A percentile compares a stretch with the other conserved stretches of the same genome.
phyloP scores from a whole-genome alignment of 306 rosid species.

The Dalbergia oliveri region DNA sequence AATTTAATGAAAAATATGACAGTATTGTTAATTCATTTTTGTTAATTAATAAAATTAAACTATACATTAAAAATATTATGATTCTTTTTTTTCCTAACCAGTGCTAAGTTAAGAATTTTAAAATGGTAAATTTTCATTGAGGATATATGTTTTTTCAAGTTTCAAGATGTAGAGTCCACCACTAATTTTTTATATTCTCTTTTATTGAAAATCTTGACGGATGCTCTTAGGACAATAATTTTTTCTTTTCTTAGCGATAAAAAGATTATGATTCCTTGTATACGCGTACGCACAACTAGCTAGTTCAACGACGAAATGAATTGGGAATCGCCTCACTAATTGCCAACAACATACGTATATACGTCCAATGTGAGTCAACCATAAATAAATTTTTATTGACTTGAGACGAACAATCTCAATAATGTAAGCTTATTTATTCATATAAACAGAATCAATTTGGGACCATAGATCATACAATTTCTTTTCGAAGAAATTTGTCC shows the following conservation, averaged over 20 bases:
- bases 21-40: background rate
- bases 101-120: too few relatives aligned
- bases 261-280: background rate
- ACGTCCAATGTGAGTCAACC: background rate
- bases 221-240: too few relatives aligned
- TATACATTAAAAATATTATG: background rate
- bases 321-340: background rate
- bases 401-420: background rate
- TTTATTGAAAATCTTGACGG: too few relatives aligned
- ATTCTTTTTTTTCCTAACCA: too few relatives aligned
- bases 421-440: background rate
- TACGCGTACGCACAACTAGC: conserved; percentile 1
- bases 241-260: too few relatives aligned
- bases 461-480: background rate
- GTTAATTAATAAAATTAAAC: background rate
- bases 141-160: too few relatives aligned
- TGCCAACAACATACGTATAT: background rate
- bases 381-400: background rate
- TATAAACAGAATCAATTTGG: background rate
- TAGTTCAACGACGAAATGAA: background rate
- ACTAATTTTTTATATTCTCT: too few relatives aligned
- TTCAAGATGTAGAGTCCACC: too few relatives aligned
- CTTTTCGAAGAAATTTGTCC: background rate
- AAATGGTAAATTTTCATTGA: too few relatives aligned
- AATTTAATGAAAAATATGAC: background rate